Conservation (phyloP, 768 basidiomycete genomes). For the Tulasnella sp. region DNA sequence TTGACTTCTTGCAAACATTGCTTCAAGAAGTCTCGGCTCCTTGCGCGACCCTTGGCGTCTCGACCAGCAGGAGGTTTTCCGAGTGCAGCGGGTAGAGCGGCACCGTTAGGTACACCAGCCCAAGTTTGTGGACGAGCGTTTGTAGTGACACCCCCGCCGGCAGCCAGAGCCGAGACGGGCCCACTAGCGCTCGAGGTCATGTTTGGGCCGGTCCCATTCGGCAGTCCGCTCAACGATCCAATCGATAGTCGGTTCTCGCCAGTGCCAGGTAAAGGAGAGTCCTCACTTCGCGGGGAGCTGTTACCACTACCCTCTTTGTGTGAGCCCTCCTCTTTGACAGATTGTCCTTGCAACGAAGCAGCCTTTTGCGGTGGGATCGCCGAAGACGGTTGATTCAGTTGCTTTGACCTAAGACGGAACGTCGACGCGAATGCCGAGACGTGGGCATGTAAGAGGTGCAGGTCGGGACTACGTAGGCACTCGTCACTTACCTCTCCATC, state of each 20-base stretch:
- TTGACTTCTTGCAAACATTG: conserved; percentile 99
- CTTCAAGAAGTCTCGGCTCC: conserved; percentile 94
- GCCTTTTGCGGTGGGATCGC: conserved; percentile 61
- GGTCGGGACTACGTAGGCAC: not conserved
- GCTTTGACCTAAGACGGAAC: conserved; percentile 57
- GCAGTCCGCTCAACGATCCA: conserved; percentile 30
- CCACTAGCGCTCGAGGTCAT: conserved; percentile 16
- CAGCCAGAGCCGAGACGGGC: not conserved
- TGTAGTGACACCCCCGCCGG: not conserved
- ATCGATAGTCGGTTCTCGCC: conserved; percentile 49
- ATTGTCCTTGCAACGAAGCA: conserved; percentile 50
- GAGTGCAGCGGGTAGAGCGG: conserved; percentile 11
- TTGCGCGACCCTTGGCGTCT: conserved; percentile 91
- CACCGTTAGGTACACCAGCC: conserved; percentile 18
- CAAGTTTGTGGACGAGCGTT: conserved; percentile 18
- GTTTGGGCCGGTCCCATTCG: conserved; percentile 43
- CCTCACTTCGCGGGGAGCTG: conserved; percentile 82
- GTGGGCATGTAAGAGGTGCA: conserved; percentile 16
- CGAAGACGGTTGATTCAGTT: conserved; percentile 54
- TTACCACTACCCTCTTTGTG: conserved; percentile 69
- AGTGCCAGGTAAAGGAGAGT: conserved; percentile 54
- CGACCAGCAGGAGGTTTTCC: conserved; percentile 66
- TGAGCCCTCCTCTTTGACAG: conserved; percentile 32
- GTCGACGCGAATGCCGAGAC: conserved; percentile 11
- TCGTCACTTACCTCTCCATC: conserved; percentile 76